Conservation (phyloP, 768 basidiomycete species). For the Russula abietina region DNA sequence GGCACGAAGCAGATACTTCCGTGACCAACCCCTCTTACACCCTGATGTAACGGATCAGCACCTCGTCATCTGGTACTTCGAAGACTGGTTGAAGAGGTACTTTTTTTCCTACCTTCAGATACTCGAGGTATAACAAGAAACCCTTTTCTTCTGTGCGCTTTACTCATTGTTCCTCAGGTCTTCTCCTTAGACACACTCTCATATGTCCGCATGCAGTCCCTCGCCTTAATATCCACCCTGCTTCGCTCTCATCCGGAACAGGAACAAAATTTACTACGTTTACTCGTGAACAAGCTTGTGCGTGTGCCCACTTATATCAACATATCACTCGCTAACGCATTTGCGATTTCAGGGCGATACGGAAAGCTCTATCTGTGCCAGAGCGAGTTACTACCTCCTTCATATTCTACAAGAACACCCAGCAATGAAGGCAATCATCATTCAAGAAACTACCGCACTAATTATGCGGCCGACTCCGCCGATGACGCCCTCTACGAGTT, state of each 20-base stretch:
- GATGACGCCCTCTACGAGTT: conserved; percentile 27
- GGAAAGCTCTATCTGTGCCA: conserved; percentile 80
- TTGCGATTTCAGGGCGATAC: conserved; percentile 66
- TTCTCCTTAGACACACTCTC: conserved; percentile 61
- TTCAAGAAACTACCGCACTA: conserved; percentile 77
- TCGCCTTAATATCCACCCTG: conserved; percentile 62
- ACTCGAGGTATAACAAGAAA: conserved; percentile 58
- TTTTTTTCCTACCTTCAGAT: conserved; percentile 89
- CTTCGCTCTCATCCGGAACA: conserved; percentile 91
- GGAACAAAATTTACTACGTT: conserved; percentile 88
- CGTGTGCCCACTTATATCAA: conserved; percentile 26
- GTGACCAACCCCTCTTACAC: conserved; percentile 74
- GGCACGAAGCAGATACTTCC: conserved; percentile 64
- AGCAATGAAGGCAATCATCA: conserved; percentile 84
- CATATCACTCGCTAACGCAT: not conserved
- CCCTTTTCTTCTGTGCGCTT: not conserved
- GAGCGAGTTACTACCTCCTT: conserved; percentile 79
- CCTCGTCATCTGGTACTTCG: conserved; percentile 82
- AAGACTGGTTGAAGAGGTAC: conserved; percentile 97
- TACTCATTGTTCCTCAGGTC: conserved; percentile 38
- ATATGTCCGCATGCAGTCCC: conserved; percentile 9
- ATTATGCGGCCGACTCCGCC: conserved; percentile 58
- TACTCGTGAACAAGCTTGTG: conserved; percentile 93
- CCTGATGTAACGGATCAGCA: conserved; percentile 61
- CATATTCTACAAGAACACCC: conserved; percentile 88